Conservation (phyloP, 2,329 filamentous ascomycete species). For the Epichloe uncinata region DNA sequence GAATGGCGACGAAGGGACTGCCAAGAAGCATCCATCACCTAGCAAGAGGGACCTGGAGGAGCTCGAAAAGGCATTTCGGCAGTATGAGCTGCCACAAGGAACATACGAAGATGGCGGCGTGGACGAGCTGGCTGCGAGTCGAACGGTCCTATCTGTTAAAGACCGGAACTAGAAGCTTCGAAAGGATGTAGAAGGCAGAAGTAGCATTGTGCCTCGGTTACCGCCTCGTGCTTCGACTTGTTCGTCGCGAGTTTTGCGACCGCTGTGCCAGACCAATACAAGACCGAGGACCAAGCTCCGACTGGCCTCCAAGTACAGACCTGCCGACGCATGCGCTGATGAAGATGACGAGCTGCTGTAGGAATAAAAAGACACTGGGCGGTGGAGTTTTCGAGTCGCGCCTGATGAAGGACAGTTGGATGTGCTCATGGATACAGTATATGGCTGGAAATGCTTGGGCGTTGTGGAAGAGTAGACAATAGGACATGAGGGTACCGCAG, state of each 20-base stretch:
- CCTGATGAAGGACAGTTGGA: neutral
- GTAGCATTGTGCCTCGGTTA: neutral
- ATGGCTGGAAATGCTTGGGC: neutral
- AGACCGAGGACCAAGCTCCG: neutral
- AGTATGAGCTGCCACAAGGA: constrained; percentile 15
- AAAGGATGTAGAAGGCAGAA: neutral
- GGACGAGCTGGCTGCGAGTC: constrained; percentile 18
- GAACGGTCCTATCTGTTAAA: constrained; percentile 8
- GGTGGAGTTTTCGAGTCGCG: neutral
- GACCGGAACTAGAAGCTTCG: constrained; percentile 16
- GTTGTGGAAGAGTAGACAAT: neutral
- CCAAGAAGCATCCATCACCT: constrained; percentile 33
- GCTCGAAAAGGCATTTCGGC: constrained; percentile 22
- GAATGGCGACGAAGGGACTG: constrained; percentile 6
- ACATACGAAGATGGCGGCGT: constrained; percentile 10
- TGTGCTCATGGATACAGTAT: neutral
- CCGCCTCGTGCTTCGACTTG: neutral
- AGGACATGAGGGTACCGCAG: too few species aligned
- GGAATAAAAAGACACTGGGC: neutral
- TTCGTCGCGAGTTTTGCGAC: neutral
- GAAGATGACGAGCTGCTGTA: constrained; percentile 5
- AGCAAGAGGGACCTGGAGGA: constrained; percentile 27
- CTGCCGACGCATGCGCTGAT: neutral
- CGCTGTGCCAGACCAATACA: neutral
- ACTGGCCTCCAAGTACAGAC: neutral